phyloP scores from a whole-genome alignment of 2,329 filamentous ascomycete genomes.

The Monosporascus sp. region DNA sequence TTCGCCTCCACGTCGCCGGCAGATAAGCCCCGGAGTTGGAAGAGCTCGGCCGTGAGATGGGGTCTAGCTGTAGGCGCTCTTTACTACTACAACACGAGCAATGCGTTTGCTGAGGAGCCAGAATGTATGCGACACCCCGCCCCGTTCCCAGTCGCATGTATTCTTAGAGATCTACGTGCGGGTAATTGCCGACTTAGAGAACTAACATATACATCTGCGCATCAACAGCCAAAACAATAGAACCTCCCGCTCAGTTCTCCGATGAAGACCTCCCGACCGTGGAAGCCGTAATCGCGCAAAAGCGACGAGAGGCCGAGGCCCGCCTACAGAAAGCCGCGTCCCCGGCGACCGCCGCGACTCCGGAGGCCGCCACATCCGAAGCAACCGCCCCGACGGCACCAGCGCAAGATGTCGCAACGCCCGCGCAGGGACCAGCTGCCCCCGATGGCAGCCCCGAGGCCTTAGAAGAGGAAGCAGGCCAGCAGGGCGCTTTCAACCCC shows the following conservation, averaged over 20 bases:
- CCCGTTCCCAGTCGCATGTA: neutral
- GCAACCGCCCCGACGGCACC: conserved; percentile 23
- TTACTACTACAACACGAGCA: conserved; percentile 93
- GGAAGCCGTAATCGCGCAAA: conserved; percentile 62
- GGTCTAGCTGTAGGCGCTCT: conserved; percentile 70
- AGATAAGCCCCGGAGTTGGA: conserved; percentile 74
- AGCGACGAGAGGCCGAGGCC: conserved; percentile 44
- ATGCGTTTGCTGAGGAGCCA: conserved; percentile 79
- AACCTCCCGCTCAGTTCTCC: conserved; percentile 47
- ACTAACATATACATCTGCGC: too few relatives aligned
- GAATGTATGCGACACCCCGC: conserved; percentile 51
- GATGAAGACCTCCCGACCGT: conserved; percentile 59
- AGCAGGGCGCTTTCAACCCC: conserved; percentile 93
- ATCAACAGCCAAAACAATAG: conserved; percentile 22
- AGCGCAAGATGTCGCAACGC: conserved; percentile 17
- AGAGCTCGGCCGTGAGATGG: conserved; percentile 68
- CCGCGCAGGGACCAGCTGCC: conserved; percentile 5
- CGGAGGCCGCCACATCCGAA: conserved; percentile 7
- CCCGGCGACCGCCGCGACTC: conserved; percentile 24
- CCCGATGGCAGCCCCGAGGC: conserved; percentile 38
- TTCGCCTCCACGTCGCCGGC: conserved; percentile 52
- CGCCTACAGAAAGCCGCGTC: conserved; percentile 25
- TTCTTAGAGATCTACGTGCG: conserved; percentile 1
- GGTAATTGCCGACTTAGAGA: neutral
- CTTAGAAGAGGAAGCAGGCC: conserved; percentile 74